Conservation (phyloP, 108 stramenopile genomes). For the Nitzschia putrida region DNA sequence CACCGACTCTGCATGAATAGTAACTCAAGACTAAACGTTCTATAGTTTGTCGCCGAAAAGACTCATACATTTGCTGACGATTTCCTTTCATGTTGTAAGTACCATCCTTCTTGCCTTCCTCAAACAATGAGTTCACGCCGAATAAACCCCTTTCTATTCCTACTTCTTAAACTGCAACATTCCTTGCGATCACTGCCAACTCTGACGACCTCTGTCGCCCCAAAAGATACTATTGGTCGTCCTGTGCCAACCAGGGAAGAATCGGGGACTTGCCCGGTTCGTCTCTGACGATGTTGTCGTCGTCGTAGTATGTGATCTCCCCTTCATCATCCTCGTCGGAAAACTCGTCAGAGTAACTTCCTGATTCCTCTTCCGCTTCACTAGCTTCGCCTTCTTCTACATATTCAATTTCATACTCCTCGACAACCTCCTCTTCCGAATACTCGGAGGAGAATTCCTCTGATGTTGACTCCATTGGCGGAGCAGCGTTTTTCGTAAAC, state of each 20-base stretch:
- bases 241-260: constrained; percentile 18
- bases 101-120: too few relatives aligned
- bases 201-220: background rate
- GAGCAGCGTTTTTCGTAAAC: background rate
- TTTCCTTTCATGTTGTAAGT: too few relatives aligned
- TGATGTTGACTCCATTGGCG: constrained; percentile 17
- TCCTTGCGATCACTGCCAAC: too few relatives aligned
- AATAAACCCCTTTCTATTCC: too few relatives aligned
- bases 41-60: too few relatives aligned
- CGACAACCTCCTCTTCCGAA: constrained; percentile 23
- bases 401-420: constrained; percentile 32
- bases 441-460: constrained; percentile 19
- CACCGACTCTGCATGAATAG: too few relatives aligned
- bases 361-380: constrained; percentile 11
- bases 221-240: background rate
- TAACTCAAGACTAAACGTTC: too few relatives aligned
- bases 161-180: too few relatives aligned
- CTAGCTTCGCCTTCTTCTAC: constrained; percentile 23
- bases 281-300: background rate
- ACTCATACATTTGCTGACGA: too few relatives aligned
- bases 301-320: background rate
- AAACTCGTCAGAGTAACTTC: constrained; percentile 10
- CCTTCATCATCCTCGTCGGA: constrained; percentile 12
- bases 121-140: too few relatives aligned
- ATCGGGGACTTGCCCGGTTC: constrained; percentile 20